phyloP scores from a whole-genome alignment of 73 alveolate species.

The Paramecium sonneborni region DNA sequence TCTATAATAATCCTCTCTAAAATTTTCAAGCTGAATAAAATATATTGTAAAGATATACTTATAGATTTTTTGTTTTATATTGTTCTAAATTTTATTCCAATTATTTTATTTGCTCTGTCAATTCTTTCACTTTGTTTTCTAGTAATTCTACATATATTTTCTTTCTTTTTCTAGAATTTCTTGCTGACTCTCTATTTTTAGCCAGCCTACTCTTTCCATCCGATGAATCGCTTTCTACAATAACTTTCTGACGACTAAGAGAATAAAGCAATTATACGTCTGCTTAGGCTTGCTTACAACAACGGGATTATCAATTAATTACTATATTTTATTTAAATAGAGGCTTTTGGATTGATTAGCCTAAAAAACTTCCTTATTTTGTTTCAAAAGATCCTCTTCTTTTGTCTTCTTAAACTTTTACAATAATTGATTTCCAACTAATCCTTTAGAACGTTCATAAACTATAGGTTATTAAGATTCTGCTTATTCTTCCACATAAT shows the following conservation, averaged over 20 bases:
- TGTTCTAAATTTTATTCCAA: neutral
- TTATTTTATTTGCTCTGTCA: neutral
- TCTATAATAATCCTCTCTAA: neutral
- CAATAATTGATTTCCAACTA: neutral
- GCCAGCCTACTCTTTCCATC: slow-evolving; percentile 40
- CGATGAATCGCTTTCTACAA: slow-evolving; percentile 1
- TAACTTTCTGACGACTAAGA: neutral
- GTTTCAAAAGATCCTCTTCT: neutral
- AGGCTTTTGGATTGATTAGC: slow-evolving; percentile 28
- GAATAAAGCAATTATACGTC: neutral
- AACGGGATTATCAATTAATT: neutral
- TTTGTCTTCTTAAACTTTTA: neutral
- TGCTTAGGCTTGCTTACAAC: neutral
- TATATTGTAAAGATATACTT: neutral
- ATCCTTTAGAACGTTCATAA: neutral
- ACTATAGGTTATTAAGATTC: neutral
- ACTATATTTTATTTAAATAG: neutral
- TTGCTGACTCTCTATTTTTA: slow-evolving; percentile 77
- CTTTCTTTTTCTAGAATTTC: slow-evolving; percentile 80
- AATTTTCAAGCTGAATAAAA: neutral
- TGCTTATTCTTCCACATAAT: neutral
- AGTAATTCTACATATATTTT: slow-evolving; percentile 70
- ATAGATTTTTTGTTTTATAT: neutral
- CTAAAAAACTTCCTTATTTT: neutral
- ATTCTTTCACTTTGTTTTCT: slow-evolving; percentile 60